A percentile compares a stretch with the other conserved stretches of the same genome.
phyloP scores from a whole-genome alignment of 495 filamentous ascomycete genomes.

The Hypoxylon rickii region DNA sequence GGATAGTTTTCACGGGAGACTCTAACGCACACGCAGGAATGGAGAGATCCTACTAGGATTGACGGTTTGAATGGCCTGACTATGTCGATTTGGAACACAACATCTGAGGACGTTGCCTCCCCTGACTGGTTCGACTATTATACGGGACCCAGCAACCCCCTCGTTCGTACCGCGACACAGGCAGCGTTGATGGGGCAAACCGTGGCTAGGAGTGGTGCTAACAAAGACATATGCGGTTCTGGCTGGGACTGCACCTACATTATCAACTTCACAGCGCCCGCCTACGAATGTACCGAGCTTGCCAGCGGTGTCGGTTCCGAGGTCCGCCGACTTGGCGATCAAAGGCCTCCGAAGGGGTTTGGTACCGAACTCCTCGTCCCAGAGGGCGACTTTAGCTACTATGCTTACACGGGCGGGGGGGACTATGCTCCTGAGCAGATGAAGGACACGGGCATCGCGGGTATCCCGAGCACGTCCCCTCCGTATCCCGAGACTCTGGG shows the following conservation, averaged over 20 bases:
- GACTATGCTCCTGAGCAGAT: conserved; percentile 44
- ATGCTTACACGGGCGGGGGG: conserved; percentile 41
- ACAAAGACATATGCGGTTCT: conserved; percentile 41
- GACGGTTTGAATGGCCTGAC: conserved; percentile 37
- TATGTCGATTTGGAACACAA: conserved; percentile 43
- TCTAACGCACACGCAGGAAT: conserved; percentile 33
- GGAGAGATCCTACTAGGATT: conserved; percentile 37
- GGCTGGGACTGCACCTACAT: conserved; percentile 46
- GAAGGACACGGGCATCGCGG: conserved; percentile 34
- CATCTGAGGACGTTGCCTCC: conserved; percentile 10
- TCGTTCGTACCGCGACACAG: conserved; percentile 35
- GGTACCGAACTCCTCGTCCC: conserved; percentile 40
- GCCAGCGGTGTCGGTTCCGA: conserved; percentile 40
- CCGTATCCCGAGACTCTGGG: conserved; percentile 43
- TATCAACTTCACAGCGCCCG: conserved; percentile 41
- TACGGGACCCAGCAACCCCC: conserved; percentile 32
- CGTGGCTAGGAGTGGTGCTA: conserved; percentile 31
- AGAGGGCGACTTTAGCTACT: conserved; percentile 40
- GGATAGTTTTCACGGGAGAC: not conserved
- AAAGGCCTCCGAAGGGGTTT: conserved; percentile 28
- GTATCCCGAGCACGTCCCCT: conserved; percentile 34
- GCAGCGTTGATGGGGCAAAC: conserved; percentile 40
- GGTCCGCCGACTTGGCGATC: conserved; percentile 33
- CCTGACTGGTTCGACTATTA: conserved; percentile 46
- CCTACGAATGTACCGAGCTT: conserved; percentile 44